These are phyloP conservation scores for Zopfia rhizophila DNA, from an alignment of 2,329 filamentous ascomycete species.

Conservation along the genomic window DNA sequence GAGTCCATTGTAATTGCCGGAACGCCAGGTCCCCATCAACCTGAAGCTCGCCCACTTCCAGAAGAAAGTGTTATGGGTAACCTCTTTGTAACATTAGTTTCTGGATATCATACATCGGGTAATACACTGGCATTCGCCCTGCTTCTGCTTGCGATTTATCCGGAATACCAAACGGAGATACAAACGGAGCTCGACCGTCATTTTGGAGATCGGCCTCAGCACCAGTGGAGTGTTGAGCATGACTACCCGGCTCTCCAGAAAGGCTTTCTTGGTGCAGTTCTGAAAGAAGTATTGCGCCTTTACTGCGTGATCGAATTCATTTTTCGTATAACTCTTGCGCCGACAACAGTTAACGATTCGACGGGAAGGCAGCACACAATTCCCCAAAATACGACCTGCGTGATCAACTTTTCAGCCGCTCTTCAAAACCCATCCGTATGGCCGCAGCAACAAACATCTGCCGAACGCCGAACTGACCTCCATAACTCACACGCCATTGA, in stretches of 20 bases:
- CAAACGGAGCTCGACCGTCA: constrained; percentile 49
- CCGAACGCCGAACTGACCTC: constrained; percentile 1
- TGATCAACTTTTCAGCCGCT: constrained; percentile 12
- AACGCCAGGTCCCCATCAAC: not conserved
- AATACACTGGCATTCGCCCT: constrained; percentile 56
- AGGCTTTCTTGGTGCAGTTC: constrained; percentile 20
- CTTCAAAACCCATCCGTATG: constrained; percentile 17
- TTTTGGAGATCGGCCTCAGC: constrained; percentile 3
- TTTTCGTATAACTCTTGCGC: not conserved
- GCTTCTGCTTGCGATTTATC: constrained; percentile 57
- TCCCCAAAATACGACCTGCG: constrained; percentile 9
- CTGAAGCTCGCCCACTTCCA: constrained; percentile 6
- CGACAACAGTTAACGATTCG: constrained; percentile 8
- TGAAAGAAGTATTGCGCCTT: constrained; percentile 22
- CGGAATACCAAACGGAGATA: constrained; percentile 57
- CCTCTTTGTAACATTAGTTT: constrained; percentile 24
- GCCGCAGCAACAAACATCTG: not conserved
- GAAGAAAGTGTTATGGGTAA: constrained; percentile 25
- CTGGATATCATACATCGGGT: constrained; percentile 46
- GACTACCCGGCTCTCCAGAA: constrained; percentile 16
- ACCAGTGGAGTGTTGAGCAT: constrained; percentile 14
- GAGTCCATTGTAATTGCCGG: constrained; percentile 18
- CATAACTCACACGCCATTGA: constrained; percentile 14
- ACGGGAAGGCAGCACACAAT: constrained; percentile 6
- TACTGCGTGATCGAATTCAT: constrained; percentile 21